Evolutionary conservation across 768 basidiomycete genomes (phyloP), one percentile per base, ranked within the genome.

Genomic region (Phlebiopsis gigantea): DNA sequence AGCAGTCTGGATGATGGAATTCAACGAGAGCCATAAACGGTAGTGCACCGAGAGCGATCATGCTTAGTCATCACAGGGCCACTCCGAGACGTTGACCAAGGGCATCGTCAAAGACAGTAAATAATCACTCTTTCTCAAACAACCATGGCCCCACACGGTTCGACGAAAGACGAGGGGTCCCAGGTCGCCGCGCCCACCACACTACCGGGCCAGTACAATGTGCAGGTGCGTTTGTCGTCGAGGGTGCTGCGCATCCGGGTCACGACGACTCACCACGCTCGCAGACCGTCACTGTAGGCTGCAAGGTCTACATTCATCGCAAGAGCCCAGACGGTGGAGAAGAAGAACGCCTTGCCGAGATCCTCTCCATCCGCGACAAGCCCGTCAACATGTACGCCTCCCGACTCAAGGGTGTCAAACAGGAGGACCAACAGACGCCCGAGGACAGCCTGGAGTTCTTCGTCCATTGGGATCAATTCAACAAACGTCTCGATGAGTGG

Each of bases 401-500:
- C 34, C 77, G 79, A 48, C 67, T 73, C 14, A 74, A 75, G 41
- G 62, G 66, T 49, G 65, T 72, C 57, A 73, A 73, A 41, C 76
- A 77, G 60, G 77, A 79, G 49, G 77, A 81, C 44, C 77, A 66
- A 21, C 62, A 75, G 39, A 80, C 80, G 56, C 80, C 83, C 8
- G 87, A 87, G 65, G 91, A 93, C 69, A 85, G 88, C 64, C 81
- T 83, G 70, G 95, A 98, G 71, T 98, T 85, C 77, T 99, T 98
- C 67, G 93, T 98, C 19, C 97, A 99, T 67, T 99, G 96, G 87
- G 93, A 98, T 64, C 85, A 92, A 62, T 98, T 98, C 80, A 99
- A 99, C 78, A 99, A 99, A 71, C 94, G 97, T 60, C 78, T 98
- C 41, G 97, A 99, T 68, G 97, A 97, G 54, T 99, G 97, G 97